phyloP scores from a whole-genome alignment of 176 grass and related monocot species.

The Juncus inflexus region DNA sequence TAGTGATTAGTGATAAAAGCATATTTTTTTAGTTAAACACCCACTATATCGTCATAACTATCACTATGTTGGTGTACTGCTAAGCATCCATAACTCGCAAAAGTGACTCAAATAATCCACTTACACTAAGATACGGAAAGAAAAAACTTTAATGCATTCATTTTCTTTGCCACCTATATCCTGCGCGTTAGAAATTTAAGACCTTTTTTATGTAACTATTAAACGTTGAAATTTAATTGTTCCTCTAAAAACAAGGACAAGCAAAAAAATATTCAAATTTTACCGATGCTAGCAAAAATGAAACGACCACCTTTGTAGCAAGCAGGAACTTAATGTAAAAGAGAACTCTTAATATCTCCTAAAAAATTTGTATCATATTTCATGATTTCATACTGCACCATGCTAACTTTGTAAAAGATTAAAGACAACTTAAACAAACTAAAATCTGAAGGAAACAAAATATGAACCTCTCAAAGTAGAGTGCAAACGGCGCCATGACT shows the following conservation, averaged over 20 bases:
- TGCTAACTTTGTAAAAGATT: neutral
- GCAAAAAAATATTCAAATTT: too few relatives aligned
- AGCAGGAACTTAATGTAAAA: neutral
- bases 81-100: conserved; percentile 9
- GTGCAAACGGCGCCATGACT: conserved; percentile 72
- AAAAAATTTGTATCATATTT: too few relatives aligned
- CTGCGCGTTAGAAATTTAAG: neutral
- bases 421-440: neutral
- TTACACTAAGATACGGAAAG: neutral
- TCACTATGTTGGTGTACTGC: neutral
- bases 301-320: neutral
- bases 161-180: conserved; percentile 12
- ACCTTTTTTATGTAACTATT: neutral
- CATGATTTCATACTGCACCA: neutral
- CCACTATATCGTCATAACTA: neutral
- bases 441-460: neutral
- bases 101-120: neutral
- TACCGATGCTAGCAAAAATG: too few relatives aligned
- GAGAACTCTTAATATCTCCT: neutral
- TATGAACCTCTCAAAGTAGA: conserved; percentile 69
- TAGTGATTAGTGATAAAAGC: neutral
- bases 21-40: conserved; percentile 17
- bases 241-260: neutral
- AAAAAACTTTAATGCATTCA: conserved; percentile 7
- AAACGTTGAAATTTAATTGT: neutral